Conservation (phyloP, 2,329 filamentous ascomycete genomes). For the Zymoseptoria passerinii region DNA sequence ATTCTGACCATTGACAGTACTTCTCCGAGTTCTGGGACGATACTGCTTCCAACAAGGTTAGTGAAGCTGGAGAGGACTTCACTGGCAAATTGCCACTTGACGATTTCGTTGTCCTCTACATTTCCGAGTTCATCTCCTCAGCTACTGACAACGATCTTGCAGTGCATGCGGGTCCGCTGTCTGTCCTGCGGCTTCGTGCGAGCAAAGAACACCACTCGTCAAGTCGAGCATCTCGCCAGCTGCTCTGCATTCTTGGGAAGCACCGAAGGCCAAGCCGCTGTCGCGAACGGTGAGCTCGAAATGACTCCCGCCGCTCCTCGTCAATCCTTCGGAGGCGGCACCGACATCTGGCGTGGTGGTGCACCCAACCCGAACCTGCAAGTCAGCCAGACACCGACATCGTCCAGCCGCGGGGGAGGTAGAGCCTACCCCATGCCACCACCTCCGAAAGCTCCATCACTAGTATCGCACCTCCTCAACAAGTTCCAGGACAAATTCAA, state of each 20-base stretch:
- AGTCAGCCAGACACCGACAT: constrained; percentile 28
- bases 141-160: neutral
- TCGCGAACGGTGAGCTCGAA: constrained; percentile 22
- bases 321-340: constrained; percentile 14
- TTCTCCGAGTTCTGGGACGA: constrained; percentile 28
- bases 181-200: constrained; percentile 42
- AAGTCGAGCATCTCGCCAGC: constrained; percentile 42
- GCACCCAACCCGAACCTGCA: constrained; percentile 43
- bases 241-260: constrained; percentile 40
- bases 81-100: neutral
- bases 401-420: neutral
- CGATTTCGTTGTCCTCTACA: neutral
- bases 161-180: constrained; percentile 44
- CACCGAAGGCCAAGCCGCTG: constrained; percentile 35
- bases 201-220: constrained; percentile 44
- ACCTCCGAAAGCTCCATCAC: constrained; percentile 33
- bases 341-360: constrained; percentile 37
- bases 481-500: constrained; percentile 41
- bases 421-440: constrained; percentile 10
- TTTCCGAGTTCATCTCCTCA: neutral
- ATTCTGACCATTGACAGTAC: constrained; percentile 9
- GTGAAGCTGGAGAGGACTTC: constrained; percentile 1
- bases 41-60: constrained; percentile 21
- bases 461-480: constrained; percentile 51
- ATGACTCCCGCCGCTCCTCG: constrained; percentile 9